phyloP scores from a whole-genome alignment of 2,329 filamentous ascomycete genomes.

The Thelonectria blattea region DNA sequence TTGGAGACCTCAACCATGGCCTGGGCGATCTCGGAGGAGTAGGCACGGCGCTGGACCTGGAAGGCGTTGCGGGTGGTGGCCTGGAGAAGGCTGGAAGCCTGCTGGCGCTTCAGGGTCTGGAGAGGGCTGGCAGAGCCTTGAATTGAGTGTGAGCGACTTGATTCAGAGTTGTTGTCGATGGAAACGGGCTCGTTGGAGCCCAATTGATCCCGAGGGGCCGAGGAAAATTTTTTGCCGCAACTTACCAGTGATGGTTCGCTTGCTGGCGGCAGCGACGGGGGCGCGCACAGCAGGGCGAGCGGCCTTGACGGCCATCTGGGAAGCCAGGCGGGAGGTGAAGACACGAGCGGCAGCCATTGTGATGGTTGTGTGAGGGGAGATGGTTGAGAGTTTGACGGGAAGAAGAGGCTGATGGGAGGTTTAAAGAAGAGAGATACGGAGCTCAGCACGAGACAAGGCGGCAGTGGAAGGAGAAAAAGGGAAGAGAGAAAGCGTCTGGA shows the following conservation, averaged over 20 bases:
- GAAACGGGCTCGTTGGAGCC: slow-evolving; percentile 34
- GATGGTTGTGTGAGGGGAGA: slow-evolving; percentile 57
- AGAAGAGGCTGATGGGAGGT: slow-evolving; percentile 42
- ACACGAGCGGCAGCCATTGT: slow-evolving; percentile 83
- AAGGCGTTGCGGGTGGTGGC: slow-evolving; percentile 70
- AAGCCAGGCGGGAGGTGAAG: slow-evolving; percentile 78
- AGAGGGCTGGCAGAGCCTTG: slow-evolving; percentile 66
- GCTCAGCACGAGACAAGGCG: slow-evolving; percentile 43
- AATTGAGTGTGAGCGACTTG: slow-evolving; percentile 43
- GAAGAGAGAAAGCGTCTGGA: slow-evolving; percentile 48
- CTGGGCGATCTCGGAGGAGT: slow-evolving; percentile 87
- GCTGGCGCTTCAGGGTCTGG: slow-evolving; percentile 78
- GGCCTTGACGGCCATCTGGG: slow-evolving; percentile 78
- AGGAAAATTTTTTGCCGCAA: slow-evolving; percentile 45
- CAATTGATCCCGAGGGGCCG: slow-evolving; percentile 37
- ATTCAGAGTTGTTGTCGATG: slow-evolving; percentile 40
- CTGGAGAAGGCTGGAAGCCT: slow-evolving; percentile 70
- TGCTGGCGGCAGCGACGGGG: slow-evolving; percentile 68
- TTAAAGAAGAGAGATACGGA: slow-evolving; percentile 45
- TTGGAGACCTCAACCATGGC: slow-evolving; percentile 90
- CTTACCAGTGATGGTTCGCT: slow-evolving; percentile 79
- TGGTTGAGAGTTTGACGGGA: slow-evolving; percentile 38
- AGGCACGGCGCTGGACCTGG: slow-evolving; percentile 72
- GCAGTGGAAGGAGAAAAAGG: slow-evolving; percentile 49
- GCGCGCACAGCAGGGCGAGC: slow-evolving; percentile 76